These are phyloP conservation scores for Aureobasidium lini DNA, from an alignment of 2,329 filamentous ascomycete genomes.

Conservation along the genomic window DNA sequence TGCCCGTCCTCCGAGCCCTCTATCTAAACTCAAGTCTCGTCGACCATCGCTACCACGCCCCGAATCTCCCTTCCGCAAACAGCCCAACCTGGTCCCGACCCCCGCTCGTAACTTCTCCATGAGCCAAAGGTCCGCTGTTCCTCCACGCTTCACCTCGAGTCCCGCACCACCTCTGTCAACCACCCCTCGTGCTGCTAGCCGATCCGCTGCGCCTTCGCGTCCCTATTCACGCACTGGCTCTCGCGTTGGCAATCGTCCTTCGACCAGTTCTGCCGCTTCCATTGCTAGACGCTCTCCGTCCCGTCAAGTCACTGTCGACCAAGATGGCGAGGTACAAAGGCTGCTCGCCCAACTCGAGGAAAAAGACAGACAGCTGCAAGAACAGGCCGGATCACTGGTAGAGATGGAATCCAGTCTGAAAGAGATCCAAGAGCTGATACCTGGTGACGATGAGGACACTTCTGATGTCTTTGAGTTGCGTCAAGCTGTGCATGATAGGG, in stretches of 20 bases:
- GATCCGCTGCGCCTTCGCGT: conserved; percentile 34
- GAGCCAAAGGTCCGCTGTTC: conserved; percentile 39
- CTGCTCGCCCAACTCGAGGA: conserved; percentile 71
- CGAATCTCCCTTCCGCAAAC: conserved; percentile 72
- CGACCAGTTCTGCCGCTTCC: conserved; percentile 43
- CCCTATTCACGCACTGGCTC: conserved; percentile 43
- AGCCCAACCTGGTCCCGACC: conserved; percentile 46
- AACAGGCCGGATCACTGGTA: conserved; percentile 70
- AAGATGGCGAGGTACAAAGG: conserved; percentile 64
- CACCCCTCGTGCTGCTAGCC: conserved; percentile 41
- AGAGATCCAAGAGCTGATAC: conserved; percentile 72
- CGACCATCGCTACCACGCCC: conserved; percentile 71
- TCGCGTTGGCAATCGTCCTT: conserved; percentile 36
- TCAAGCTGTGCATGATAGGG: conserved; percentile 83
- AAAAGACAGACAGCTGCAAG: conserved; percentile 77
- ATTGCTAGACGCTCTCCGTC: conserved; percentile 30
- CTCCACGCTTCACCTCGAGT: conserved; percentile 54
- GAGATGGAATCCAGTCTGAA: conserved; percentile 86
- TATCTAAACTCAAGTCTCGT: conserved; percentile 60
- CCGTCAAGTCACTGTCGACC: conserved; percentile 25
- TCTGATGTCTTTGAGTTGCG: conserved; percentile 52
- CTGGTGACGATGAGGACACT: conserved; percentile 43
- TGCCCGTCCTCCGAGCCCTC: conserved; percentile 59
- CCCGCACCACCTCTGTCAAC: conserved; percentile 48
- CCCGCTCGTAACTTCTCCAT: conserved; percentile 53